Base-by-base conservation (phyloP, 495 filamentous ascomycete genomes). In the Penicillium robsamsonii region DNA sequence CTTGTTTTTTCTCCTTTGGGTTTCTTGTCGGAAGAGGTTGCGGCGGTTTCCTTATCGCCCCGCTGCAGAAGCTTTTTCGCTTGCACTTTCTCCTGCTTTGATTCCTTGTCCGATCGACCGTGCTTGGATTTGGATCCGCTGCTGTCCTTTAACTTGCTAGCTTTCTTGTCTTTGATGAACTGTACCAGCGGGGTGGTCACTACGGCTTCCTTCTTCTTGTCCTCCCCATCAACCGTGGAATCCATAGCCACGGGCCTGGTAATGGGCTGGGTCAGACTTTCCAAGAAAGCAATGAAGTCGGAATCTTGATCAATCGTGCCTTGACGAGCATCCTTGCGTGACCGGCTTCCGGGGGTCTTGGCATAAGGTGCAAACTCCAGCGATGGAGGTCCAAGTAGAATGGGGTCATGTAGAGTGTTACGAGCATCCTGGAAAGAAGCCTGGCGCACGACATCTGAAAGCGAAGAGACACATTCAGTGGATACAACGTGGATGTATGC, bases 301-400 rank as follows among this genome's bases (percentile, higher is more conserved):
- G 87, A 84, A 67, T 98, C 94, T 63, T 93, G 91, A 61, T 98
- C 94, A 55, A 98, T 97, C 5, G 90, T 95, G 42, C 95, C 94
- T 68, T 96, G 90, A 4, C 93, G 86, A 55, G 82, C 82, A 78
- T 98, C 94, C 45, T 83, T 81, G 22, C 90, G 85, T 20, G 73
- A 68, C 37, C 78, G 77, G 62, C 80, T 86, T 56, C 86, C 88
- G 15, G 95, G 91, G 0, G 87, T 80, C 60, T 90, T 89, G 48
- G 89, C 87, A 70, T 91, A 94, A 3, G 88, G 83, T 24, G 94
- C 83, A 64, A 90, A 88, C 64, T 97, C 92, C 13, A 96, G 74
- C 10, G 79, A 76, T 1, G 92, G 92, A 15, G 87, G 89, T 0
- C 85, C 87, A 27, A 91, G 68, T 7, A 93, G 81, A 15, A 84